Evolutionary conservation across 768 basidiomycete species (phyloP).

Genomic region (Auricularia sp.): DNA sequence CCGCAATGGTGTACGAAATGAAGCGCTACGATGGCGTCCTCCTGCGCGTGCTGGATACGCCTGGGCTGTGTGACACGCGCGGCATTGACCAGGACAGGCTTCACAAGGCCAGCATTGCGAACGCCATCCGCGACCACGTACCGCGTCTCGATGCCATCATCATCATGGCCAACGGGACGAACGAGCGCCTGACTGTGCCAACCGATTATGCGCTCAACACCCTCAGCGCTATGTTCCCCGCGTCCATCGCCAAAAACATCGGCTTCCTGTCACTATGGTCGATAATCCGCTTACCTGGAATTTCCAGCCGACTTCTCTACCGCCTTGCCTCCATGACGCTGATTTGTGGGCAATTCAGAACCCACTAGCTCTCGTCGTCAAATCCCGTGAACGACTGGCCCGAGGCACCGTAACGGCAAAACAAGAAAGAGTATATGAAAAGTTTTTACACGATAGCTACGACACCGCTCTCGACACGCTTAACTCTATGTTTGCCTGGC

Average conservation of each 20-base stretch:
- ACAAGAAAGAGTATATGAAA: background rate
- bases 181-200: slow-evolving; percentile 14
- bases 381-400: background rate
- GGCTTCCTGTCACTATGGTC: slow-evolving; percentile 16
- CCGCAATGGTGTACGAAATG: slow-evolving; percentile 5
- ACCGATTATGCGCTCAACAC: slow-evolving; percentile 19
- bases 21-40: slow-evolving; percentile 2
- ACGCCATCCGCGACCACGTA: slow-evolving; percentile 13
- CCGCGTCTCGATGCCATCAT: slow-evolving; percentile 16
- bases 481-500: background rate
- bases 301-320: slow-evolving; percentile 13
- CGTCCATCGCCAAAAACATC: slow-evolving; percentile 17
- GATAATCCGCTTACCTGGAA: slow-evolving; percentile 11
- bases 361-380: slow-evolving; percentile 1
- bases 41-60: slow-evolving; percentile 20
- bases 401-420: background rate
- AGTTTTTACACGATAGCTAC: background rate
- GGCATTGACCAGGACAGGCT: slow-evolving; percentile 16
- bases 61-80: slow-evolving; percentile 21
- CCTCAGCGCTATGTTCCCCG: slow-evolving; percentile 18
- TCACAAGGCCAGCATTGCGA: slow-evolving; percentile 19
- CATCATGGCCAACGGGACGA: slow-evolving; percentile 22
- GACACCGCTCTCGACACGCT: background rate
- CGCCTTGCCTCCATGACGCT: slow-evolving; percentile 7
- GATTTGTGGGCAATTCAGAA: slow-evolving; percentile 1